phyloP scores from a whole-genome alignment of 352 stramenopile species.

The Phytophthora pluvialis region DNA sequence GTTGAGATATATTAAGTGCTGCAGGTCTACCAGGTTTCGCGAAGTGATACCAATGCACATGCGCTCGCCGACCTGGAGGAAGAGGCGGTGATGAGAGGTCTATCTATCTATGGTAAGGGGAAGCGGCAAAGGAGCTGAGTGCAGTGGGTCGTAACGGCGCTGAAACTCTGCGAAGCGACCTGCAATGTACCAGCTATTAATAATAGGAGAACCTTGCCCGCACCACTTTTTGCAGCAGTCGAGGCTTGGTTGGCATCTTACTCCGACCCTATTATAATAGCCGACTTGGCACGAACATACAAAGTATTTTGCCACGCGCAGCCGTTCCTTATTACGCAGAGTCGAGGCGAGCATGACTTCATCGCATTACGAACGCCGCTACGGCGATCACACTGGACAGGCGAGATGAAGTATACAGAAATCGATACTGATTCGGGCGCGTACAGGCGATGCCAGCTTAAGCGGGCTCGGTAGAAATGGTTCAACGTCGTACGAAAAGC shows the following conservation, averaged over 20 bases:
- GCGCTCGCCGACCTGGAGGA: conserved; percentile 7
- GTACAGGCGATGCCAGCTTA: background rate
- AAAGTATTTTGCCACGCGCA: background rate
- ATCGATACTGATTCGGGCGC: background rate
- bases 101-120: background rate
- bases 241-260: background rate
- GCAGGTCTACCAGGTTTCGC: conserved; percentile 13
- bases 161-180: background rate
- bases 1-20: conserved; percentile 1
- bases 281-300: background rate
- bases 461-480: background rate
- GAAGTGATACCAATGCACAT: background rate
- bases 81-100: conserved; percentile 13
- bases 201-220: too few species aligned
- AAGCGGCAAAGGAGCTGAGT: background rate
- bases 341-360: conserved; percentile 17
- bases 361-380: conserved; percentile 26
- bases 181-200: too few species aligned
- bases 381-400: background rate
- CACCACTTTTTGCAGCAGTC: too few species aligned
- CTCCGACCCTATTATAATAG: background rate
- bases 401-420: conserved; percentile 2
- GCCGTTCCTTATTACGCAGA: conserved; percentile 15
- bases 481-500: conserved; percentile 26
- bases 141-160: background rate